Evolutionary conservation across 495 filamentous ascomycete genomes (phyloP).

Genomic region (Lophiostoma macrostomum): DNA sequence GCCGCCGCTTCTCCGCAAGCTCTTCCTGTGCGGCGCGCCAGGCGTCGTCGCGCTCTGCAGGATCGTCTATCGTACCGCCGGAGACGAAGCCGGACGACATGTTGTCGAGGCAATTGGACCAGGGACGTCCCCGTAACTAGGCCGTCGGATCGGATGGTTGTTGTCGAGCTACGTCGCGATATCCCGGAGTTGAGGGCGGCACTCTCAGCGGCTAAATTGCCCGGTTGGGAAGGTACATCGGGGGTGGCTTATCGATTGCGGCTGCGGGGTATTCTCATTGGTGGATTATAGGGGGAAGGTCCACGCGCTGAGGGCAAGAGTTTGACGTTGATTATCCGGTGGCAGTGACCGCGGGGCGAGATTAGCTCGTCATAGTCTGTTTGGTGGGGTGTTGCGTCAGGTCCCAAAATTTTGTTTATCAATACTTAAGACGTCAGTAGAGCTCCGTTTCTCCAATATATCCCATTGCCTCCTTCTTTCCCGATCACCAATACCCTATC

Average conservation of each 20-base stretch:
- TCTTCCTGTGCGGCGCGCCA: conserved; percentile 78
- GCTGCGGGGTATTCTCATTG: neutral
- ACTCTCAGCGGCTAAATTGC: conserved; percentile 12
- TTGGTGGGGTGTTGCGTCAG: too few species aligned
- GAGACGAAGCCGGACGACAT: conserved; percentile 79
- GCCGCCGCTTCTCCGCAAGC: conserved; percentile 64
- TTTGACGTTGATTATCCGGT: conserved; percentile 15
- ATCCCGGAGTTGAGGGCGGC: neutral
- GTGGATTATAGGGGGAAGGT: too few species aligned
- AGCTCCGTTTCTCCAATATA: neutral
- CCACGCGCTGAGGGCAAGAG: neutral
- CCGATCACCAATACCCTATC: neutral
- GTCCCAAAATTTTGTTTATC: neutral
- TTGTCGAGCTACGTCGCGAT: too few species aligned
- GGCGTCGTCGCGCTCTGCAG: conserved; percentile 58
- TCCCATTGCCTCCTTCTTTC: neutral
- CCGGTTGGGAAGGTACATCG: neutral
- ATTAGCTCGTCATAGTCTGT: too few species aligned
- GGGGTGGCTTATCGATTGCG: too few species aligned
- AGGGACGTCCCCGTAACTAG: conserved; percentile 53
- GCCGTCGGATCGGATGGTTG: too few species aligned
- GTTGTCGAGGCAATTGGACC: conserved; percentile 29
- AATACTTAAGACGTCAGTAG: too few species aligned
- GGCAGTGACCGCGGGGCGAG: conserved; percentile 12
- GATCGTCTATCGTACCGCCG: conserved; percentile 65